phyloP scores from a whole-genome alignment of 306 rosid species.

The Gastrolobium bilobum region DNA sequence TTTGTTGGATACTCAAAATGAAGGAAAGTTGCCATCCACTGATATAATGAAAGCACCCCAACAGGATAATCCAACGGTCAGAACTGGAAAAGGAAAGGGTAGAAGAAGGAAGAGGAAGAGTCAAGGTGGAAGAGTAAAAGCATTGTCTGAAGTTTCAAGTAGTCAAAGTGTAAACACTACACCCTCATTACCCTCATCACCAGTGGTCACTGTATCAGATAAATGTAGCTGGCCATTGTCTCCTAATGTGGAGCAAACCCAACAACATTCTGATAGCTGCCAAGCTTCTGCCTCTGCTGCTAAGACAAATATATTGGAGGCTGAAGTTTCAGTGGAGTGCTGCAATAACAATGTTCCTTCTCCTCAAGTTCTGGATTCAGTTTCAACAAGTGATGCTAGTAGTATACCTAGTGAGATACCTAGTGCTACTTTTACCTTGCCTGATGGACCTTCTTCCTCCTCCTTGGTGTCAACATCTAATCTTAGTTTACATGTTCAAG shows the following conservation, averaged over 20 bases:
- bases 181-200: constrained; percentile 92
- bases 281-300: constrained; percentile 48
- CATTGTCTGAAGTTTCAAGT: constrained; percentile 85
- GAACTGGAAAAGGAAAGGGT: constrained; percentile 79
- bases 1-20: constrained; percentile 54
- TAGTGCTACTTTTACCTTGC: constrained; percentile 62
- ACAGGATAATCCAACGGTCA: constrained; percentile 61
- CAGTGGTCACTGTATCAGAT: constrained; percentile 57
- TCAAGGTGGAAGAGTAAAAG: constrained; percentile 58
- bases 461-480: constrained; percentile 57
- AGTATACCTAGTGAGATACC: constrained; percentile 59
- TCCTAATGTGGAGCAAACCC: constrained; percentile 63
- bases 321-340: constrained; percentile 43
- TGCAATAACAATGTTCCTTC: constrained; percentile 43
- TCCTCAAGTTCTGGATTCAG: constrained; percentile 51
- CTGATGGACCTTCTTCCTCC: constrained; percentile 49
- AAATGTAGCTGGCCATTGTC: constrained; percentile 63
- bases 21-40: constrained; percentile 47
- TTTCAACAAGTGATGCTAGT: constrained; percentile 48
- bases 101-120: constrained; percentile 80
- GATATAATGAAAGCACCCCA: constrained; percentile 60
- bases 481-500: constrained; percentile 55
- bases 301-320: constrained; percentile 48
- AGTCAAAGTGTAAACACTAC: constrained; percentile 98
- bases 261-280: constrained; percentile 44